Conservation (phyloP, 495 filamentous ascomycete species). For the Daldinia concentrica region DNA sequence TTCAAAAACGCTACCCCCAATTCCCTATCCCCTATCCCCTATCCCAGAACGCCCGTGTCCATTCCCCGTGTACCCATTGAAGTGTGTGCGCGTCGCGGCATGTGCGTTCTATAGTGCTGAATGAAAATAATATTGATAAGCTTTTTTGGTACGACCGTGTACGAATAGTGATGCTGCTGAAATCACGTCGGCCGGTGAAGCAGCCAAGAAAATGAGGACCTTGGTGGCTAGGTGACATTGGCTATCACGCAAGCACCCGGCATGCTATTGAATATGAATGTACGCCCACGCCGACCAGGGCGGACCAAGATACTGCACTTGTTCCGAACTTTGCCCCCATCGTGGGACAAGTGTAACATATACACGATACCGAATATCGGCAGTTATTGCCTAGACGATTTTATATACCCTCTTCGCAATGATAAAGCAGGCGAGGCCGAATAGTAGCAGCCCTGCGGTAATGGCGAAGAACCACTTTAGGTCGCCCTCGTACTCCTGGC, state of each 20-base stretch:
- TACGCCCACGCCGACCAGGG: not conserved
- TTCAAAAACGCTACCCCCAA: not conserved
- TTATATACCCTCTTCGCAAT: constrained; percentile 79
- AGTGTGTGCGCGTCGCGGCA: constrained; percentile 31
- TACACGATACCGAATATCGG: not conserved
- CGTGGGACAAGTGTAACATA: constrained; percentile 3
- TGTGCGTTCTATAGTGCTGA: constrained; percentile 20
- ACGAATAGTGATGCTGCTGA: not conserved
- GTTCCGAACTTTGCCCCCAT: not conserved
- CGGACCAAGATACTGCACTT: not conserved
- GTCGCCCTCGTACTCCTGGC: constrained; percentile 71
- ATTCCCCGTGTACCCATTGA: constrained; percentile 5
- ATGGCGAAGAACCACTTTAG: constrained; percentile 72
- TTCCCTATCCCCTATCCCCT: not conserved
- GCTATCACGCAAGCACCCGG: not conserved
- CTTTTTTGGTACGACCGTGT: constrained; percentile 4
- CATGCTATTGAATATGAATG: not conserved
- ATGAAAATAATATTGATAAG: not conserved
- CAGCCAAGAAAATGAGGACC: constrained; percentile 25
- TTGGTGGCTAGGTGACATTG: constrained; percentile 24
- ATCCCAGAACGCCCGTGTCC: not conserved
- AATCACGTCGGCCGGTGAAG: not conserved
- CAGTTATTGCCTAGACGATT: constrained; percentile 54
- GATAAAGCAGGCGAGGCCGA: constrained; percentile 79
- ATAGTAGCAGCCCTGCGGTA: constrained; percentile 75